Evolutionary conservation across 495 filamentous ascomycete species (phyloP).

Genomic region (Tuber microsphaerosporum): DNA sequence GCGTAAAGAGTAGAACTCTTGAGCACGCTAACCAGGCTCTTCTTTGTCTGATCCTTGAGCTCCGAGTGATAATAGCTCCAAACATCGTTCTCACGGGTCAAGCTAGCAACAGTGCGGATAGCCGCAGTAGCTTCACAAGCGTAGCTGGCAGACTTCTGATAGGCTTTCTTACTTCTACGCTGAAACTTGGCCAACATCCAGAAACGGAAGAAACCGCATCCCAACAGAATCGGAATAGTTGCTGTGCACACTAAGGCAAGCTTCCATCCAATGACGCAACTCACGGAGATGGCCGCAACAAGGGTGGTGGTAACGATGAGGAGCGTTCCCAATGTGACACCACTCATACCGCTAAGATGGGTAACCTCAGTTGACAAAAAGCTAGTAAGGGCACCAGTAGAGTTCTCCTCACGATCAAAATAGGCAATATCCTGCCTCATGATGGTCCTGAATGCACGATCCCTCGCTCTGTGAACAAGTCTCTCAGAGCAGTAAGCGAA

Average conservation of each 20-base stretch:
- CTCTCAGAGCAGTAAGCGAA: constrained; percentile 81
- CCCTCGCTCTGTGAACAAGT: constrained; percentile 71
- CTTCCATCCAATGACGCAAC: constrained; percentile 77
- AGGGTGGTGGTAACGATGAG: constrained; percentile 69
- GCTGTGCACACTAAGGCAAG: constrained; percentile 75
- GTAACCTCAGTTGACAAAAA: constrained; percentile 83
- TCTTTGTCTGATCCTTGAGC: constrained; percentile 55
- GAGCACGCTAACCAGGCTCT: constrained; percentile 58
- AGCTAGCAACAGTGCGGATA: constrained; percentile 85
- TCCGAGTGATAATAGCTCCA: constrained; percentile 62
- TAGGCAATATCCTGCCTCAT: constrained; percentile 88
- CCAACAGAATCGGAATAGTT: constrained; percentile 68
- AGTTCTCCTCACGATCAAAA: constrained; percentile 80
- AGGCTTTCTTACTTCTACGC: constrained; percentile 59
- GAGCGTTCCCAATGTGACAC: constrained; percentile 72
- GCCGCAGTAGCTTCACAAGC: constrained; percentile 87
- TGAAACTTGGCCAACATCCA: constrained; percentile 74
- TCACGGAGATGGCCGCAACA: constrained; percentile 58
- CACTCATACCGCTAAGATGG: constrained; percentile 73
- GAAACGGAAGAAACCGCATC: constrained; percentile 79
- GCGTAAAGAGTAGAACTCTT: constrained; percentile 70
- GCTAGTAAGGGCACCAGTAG: constrained; percentile 71
- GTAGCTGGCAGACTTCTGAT: constrained; percentile 67
- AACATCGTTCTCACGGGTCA: constrained; percentile 78
- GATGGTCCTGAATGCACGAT: constrained; percentile 74